phyloP scores from a whole-genome alignment of 495 filamentous ascomycete genomes.

The Aspergillus funiculosus region DNA sequence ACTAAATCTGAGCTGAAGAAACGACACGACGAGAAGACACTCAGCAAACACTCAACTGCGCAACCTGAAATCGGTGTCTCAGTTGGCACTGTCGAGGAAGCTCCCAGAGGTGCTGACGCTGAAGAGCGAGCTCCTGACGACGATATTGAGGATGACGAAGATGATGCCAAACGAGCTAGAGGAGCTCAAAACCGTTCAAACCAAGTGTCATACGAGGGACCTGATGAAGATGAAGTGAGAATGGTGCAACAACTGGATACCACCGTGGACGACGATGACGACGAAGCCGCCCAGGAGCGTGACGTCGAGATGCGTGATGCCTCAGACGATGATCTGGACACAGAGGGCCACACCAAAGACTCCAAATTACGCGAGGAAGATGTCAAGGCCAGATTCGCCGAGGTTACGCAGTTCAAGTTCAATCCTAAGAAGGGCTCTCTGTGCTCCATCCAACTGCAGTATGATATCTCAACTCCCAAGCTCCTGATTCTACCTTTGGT shows the following conservation, averaged over 20 bases:
- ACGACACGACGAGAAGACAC: constrained; percentile 58
- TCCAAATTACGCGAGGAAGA: constrained; percentile 56
- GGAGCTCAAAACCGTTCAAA: constrained; percentile 67
- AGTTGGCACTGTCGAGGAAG: constrained; percentile 61
- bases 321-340: constrained; percentile 34
- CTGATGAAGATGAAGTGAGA: constrained; percentile 83
- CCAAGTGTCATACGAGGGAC: constrained; percentile 80
- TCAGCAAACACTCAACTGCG: constrained; percentile 56
- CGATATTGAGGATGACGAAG: constrained; percentile 70
- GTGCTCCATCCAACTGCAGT: constrained; percentile 79
- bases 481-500: constrained; percentile 87
- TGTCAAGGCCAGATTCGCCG: constrained; percentile 56
- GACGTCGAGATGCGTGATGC: constrained; percentile 32
- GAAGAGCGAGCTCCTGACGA: constrained; percentile 65
- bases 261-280: constrained; percentile 39
- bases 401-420: constrained; percentile 72
- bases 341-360: constrained; percentile 33
- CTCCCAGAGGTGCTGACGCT: constrained; percentile 42
- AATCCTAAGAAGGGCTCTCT: constrained; percentile 66
- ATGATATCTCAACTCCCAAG: constrained; percentile 75
- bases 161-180: constrained; percentile 79
- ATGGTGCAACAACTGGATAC: constrained; percentile 50
- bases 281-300: constrained; percentile 29
- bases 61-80: constrained; percentile 78
- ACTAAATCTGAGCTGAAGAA: constrained; percentile 74